Conservation (phyloP, 1,139 yeast genomes). For the Zygosaccharomyces sapae region DNA sequence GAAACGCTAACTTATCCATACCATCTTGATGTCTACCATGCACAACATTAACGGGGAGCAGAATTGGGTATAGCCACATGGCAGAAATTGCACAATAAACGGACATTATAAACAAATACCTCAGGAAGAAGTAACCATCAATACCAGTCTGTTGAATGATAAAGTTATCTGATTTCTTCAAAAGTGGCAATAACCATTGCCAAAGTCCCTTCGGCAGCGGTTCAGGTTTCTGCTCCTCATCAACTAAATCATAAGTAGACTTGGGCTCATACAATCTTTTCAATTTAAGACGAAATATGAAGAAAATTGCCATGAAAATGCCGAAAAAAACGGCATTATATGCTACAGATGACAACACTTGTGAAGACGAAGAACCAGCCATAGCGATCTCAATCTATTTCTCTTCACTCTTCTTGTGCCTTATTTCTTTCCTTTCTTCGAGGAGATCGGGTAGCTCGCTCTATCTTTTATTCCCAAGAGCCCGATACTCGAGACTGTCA, state of each 20-base stretch:
- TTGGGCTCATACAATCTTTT: slow-evolving; percentile 68
- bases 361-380: slow-evolving; percentile 52
- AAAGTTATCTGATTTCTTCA: slow-evolving; percentile 60
- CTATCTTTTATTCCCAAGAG: background rate
- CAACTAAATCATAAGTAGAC: slow-evolving; percentile 52
- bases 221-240: slow-evolving; percentile 58
- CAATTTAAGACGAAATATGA: slow-evolving; percentile 51
- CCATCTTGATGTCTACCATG: slow-evolving; percentile 58
- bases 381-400: slow-evolving; percentile 10
- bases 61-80: slow-evolving; percentile 51
- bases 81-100: slow-evolving; percentile 39
- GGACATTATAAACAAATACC: slow-evolving; percentile 51
- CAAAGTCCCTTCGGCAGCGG: slow-evolving; percentile 60
- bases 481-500: background rate
- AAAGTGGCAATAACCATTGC: slow-evolving; percentile 55
- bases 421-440: background rate
- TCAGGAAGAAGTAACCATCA: slow-evolving; percentile 67
- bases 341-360: slow-evolving; percentile 58
- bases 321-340: slow-evolving; percentile 54
- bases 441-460: background rate
- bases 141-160: slow-evolving; percentile 68
- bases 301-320: slow-evolving; percentile 49
- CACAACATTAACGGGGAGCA: slow-evolving; percentile 63
- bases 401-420: background rate
- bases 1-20: slow-evolving; percentile 71